Base-by-base conservation (phyloP, 371 early-diverging fungal species). In the Spraguea lophii region DNA sequence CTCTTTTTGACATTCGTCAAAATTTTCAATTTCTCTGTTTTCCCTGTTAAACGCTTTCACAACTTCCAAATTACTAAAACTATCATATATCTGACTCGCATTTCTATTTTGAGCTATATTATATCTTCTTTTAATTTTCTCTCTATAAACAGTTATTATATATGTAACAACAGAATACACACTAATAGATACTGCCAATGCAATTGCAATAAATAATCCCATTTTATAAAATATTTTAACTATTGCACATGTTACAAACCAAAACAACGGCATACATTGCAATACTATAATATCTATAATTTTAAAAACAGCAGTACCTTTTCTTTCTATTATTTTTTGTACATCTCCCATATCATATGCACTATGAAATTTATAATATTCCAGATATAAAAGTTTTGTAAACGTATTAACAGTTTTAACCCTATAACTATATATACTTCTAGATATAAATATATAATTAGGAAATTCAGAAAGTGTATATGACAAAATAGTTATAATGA, bases 201-300 rank as follows among this genome's bases (percentile, higher is more conserved):
- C 54, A 2, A 43, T 6, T 25, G 34, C 6, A 4, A 52, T 16
- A 27, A 57, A 12, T 3, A 23, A 7, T 9, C 63, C 56, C 7
- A 61, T 16, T 22, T 37, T 38, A 24, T 27, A 12, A 48, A 43
- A 47, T 23, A 63, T 36, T 21, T 56, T 13, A 21, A 40, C 1
- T 2, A 6, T 3, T 7, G 34, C 2, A 20, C 53, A 36, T 9
- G 47, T 9, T 19, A 63, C 19, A 1, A 38, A 16, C 10, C 55
- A 1, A 6, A 49, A 2, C 13, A 30, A 43, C 1, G 64, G 64
- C 4, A 65, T 21, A 12, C 62, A 20, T n/a, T 65, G 40, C 22
- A 62, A 20, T 1, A 59, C 37, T 13, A 62, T n/a, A 17, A 65
- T 59, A 44, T 65, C 65, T 25, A 68, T 39, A 26, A 68, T 54